phyloP scores from a whole-genome alignment of 768 basidiomycete species.

The Phaeotremella fagi region DNA sequence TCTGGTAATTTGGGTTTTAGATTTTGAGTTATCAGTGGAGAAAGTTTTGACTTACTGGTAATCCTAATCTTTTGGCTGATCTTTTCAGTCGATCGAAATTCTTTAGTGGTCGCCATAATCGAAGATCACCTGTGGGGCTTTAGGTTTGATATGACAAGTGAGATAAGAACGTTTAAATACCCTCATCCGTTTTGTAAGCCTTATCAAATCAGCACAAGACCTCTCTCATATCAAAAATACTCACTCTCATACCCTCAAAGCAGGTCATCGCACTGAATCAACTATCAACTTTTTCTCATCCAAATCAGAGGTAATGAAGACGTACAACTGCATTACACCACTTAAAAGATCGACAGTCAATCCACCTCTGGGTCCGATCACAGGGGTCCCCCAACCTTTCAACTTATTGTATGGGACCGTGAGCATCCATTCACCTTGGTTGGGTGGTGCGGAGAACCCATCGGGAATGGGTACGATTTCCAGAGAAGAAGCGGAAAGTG shows the following conservation, averaged over 20 bases:
- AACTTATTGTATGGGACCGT: not conserved
- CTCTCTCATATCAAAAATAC: not conserved
- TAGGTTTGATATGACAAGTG: constrained; percentile 59
- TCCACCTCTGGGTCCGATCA: not conserved
- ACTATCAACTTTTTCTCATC: not conserved
- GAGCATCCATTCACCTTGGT: not conserved
- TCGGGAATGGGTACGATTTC: not conserved
- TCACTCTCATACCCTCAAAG: not conserved
- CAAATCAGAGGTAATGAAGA: too few relatives aligned
- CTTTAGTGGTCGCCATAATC: not conserved
- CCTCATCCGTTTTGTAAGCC: not conserved
- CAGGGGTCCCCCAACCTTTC: not conserved
- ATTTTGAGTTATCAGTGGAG: not conserved
- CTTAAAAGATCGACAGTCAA: not conserved
- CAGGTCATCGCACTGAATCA: not conserved
- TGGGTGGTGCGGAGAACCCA: not conserved
- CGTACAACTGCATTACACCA: not conserved
- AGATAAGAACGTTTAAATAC: not conserved
- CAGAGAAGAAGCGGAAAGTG: not conserved
- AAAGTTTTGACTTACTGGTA: not conserved
- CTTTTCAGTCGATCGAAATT: not conserved
- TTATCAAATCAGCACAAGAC: not conserved
- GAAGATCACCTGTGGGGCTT: not conserved
- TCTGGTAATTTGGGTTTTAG: not conserved
- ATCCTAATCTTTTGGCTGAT: not conserved